A percentile compares a stretch with the other conserved stretches of the same genome.
These are phyloP conservation scores for Pichiaceae sp. DNA, from an alignment of 1,139 yeast species.

Conservation along the genomic window DNA sequence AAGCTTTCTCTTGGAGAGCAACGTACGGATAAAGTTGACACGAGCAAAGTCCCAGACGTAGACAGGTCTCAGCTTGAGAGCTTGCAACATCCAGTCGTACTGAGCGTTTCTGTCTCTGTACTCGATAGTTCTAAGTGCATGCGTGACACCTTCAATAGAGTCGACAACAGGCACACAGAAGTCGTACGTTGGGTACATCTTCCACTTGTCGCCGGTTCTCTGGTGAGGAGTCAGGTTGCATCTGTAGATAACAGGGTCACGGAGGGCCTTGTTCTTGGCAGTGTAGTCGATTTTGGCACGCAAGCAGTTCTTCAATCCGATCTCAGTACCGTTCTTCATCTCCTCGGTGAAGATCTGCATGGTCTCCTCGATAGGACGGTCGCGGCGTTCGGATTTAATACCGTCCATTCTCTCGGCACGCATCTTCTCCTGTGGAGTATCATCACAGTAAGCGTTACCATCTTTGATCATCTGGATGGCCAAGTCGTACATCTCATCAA, in stretches of 20 bases:
- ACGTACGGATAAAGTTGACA: slow-evolving; percentile 90
- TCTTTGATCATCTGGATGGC: slow-evolving; percentile 83
- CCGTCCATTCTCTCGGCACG: slow-evolving; percentile 98
- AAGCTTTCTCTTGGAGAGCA: slow-evolving; percentile 90
- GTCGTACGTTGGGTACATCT: slow-evolving; percentile 94
- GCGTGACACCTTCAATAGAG: slow-evolving; percentile 92
- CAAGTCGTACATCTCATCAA: slow-evolving; percentile 78
- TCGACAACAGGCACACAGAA: slow-evolving; percentile 97
- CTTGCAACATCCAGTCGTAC: slow-evolving; percentile 89
- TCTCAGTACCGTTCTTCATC: slow-evolving; percentile 89
- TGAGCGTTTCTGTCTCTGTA: slow-evolving; percentile 97
- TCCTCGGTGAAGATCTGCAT: slow-evolving; percentile 75
- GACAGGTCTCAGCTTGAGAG: slow-evolving; percentile 77
- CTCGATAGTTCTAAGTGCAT: slow-evolving; percentile 93
- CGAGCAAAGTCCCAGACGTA: slow-evolving; percentile 97
- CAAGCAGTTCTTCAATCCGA: slow-evolving; percentile 79
- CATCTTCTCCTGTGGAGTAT: slow-evolving; percentile 88
- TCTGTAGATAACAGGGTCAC: slow-evolving; percentile 97
- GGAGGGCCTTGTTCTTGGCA: slow-evolving; percentile 83
- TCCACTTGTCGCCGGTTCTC: slow-evolving; percentile 88
- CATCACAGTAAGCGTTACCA: slow-evolving; percentile 95
- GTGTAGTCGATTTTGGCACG: slow-evolving; percentile 93
- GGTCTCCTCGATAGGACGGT: slow-evolving; percentile 85
- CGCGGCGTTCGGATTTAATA: slow-evolving; percentile 82
- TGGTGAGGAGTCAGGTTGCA: slow-evolving; percentile 95